Base-by-base conservation (phyloP, 208 protist genomes). In the Porcisia hertigi region DNA sequence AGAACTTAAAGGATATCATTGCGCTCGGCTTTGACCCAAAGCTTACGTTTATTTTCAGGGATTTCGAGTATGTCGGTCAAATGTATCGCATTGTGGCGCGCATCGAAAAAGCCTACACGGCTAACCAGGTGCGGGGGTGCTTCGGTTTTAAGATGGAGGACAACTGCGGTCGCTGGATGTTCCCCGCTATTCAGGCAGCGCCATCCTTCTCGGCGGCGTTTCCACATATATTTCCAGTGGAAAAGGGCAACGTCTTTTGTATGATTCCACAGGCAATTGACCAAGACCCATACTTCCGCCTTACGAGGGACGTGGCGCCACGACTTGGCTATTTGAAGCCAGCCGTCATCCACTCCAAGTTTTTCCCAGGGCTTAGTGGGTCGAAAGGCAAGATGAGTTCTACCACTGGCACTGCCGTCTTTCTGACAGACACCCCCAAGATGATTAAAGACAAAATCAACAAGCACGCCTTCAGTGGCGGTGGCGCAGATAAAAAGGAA, bases 1-100 rank as follows among this genome's bases (percentile, higher is more conserved):
- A 99, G 77, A 99, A 99, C 86, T 90, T 94, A 14, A 99, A 99
- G 81, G 99, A 99, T 88, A 99, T 99, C 66, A 99, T 99, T 71
- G 99, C 99, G 3, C 88, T 98, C 53, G 99, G 99, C 41, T 99
- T 99, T 80, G 97, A 99, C 88, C 93, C 94, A 7, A 86, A 98
- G 25, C 95, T 99, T 45, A 99, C 99, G 3, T 99, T 99, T 83
- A 99, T 99, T 75, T 99, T 99, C 83, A 98, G 91, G 67, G 92
- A 99, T 87, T 93, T 99, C 64, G 95, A 99, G 41, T 99, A 99
- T 81, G 92, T 94, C 76, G 96, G 96, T 8, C 67, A 89, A 39
- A 97, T 99, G 93, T 99, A 99, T 90, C 94, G 93, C 53, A 97
- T 97, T 72, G 90, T 99, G n/a, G 86, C 96, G 1, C 80, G 92